Evolutionary conservation across 192 early-diverging fungal genomes (phyloP), one percentile per base, ranked within the genome.

Genomic region (Entomortierella beljakovae): DNA sequence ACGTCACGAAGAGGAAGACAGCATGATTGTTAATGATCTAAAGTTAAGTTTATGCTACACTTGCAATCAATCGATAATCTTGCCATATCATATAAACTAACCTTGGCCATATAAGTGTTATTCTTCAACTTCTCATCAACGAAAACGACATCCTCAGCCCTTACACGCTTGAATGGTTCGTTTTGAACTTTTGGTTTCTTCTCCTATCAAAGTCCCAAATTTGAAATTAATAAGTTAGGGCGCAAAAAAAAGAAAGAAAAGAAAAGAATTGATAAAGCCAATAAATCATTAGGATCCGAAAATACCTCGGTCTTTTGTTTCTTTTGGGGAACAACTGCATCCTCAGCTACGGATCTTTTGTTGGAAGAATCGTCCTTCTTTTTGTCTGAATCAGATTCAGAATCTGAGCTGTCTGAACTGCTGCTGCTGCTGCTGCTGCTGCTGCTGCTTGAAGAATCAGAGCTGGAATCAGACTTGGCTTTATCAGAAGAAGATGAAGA

Each of bases 91-190:
- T 40, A 15, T 46, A n/a, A n/a, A 4, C 40, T 49, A 62, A 84
- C 85, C 79, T 93, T 91, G 62, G 70, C 53, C 56, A 81, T 83
- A 74, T 93, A 95, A 11, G 87, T 85, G 80, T 97, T 98, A 82
- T 97, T 92, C 80, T 92, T 94, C 54, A 97, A 82, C 48, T 91
- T 80, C 8, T 95, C 91, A 75, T 94, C 89, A 1, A 85, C 57
- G 64, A 96, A 96, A 20, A 83, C 85, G 1, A 98, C 94, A 64
- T 96, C 90, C 60, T 95, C 92, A 29, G 88, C 86, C 34, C 86
- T 85, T 33, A 98, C 88, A 53, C 97, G 90, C 75, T 92, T 92
- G 81, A 98, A 98, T 5, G 93, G 94, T 34, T 84, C 86, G 55
- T 81, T 83, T 51, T 80, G 77, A 31, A 59, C 64, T 57, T 71